phyloP scores from a whole-genome alignment of 2,329 filamentous ascomycete species.

The Rhinocladiella similis region DNA sequence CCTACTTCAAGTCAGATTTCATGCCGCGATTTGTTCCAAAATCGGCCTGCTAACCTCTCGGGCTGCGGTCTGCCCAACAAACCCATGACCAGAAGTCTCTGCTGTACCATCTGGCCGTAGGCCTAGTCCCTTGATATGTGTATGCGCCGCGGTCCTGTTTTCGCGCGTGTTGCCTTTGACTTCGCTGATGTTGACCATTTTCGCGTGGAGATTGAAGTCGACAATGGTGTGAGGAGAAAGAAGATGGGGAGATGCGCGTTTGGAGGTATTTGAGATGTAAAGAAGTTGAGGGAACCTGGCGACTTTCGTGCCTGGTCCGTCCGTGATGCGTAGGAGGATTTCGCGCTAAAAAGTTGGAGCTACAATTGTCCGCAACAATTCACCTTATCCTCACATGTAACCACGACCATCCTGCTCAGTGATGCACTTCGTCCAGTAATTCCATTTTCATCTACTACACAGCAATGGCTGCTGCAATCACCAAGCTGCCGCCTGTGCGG shows the following conservation, averaged over 20 bases:
- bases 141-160: constrained; percentile 93
- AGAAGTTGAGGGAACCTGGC: neutral
- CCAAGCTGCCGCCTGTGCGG: constrained; percentile 22
- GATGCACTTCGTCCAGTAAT: too few species aligned
- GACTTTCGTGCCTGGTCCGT: neutral
- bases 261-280: neutral
- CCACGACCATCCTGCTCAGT: too few species aligned
- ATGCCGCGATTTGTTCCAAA: neutral
- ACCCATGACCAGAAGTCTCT: constrained; percentile 76
- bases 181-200: constrained; percentile 88
- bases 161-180: constrained; percentile 93
- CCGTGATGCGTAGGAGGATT: neutral
- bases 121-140: constrained; percentile 94
- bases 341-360: constrained; percentile 13
- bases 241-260: constrained; percentile 3
- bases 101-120: constrained; percentile 82
- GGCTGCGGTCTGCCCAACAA: constrained; percentile 83
- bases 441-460: too few species aligned
- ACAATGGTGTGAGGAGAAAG: constrained; percentile 4
- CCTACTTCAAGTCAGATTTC: constrained; percentile 51
- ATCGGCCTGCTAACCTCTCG: constrained; percentile 68
- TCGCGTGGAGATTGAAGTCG: constrained; percentile 21
- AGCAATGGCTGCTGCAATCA: constrained; percentile 10
- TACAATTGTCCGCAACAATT: neutral
- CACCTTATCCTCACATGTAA: neutral